Conservation (phyloP, 2,329 filamentous ascomycete genomes). For the Penicillium sp. region DNA sequence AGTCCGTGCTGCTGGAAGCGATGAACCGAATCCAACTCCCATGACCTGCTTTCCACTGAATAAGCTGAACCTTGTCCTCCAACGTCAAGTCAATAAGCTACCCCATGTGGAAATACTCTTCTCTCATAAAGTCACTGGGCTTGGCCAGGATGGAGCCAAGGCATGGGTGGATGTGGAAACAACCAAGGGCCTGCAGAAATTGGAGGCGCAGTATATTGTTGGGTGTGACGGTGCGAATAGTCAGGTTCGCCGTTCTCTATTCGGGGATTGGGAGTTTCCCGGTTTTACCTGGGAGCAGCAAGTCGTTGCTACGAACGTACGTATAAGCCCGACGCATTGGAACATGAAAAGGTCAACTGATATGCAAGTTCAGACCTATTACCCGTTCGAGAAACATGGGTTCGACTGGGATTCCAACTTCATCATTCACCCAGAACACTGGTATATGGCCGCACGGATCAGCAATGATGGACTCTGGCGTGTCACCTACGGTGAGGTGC, state of each 20-base stretch:
- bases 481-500: constrained; percentile 1
- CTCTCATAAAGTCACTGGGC: neutral
- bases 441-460: neutral
- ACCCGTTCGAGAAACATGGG: neutral
- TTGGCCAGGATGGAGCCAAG: neutral
- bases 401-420: neutral
- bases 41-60: too few species aligned
- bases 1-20: too few species aligned
- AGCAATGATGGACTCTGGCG: neutral
- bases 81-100: too few species aligned
- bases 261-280: neutral
- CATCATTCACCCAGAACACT: neutral
- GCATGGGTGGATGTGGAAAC: neutral
- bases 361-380: neutral
- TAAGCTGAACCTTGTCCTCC: too few species aligned
- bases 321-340: neutral
- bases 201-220: neutral
- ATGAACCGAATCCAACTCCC: too few species aligned
- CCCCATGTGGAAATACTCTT: too few species aligned
- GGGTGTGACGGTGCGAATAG: neutral
- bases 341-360: too few species aligned
- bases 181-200: neutral
- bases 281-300: neutral
- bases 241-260: neutral
- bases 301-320: neutral